These are phyloP conservation scores for Parastagonospora avenae DNA, from an alignment of 2,329 filamentous ascomycete species.

Conservation along the genomic window DNA sequence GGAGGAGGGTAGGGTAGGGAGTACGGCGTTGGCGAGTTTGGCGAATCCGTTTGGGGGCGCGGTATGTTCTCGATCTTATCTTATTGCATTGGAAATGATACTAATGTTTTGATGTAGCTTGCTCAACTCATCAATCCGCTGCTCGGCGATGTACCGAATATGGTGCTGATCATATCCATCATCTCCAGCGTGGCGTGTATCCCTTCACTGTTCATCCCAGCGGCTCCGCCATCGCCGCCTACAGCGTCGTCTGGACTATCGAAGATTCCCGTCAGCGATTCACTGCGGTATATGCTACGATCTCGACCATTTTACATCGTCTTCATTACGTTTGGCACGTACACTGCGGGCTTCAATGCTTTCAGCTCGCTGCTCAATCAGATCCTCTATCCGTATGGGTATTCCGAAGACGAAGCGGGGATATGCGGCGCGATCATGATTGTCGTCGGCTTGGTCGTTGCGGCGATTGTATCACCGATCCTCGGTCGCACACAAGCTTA, in stretches of 20 bases:
- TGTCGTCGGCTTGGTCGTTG: constrained; percentile 78
- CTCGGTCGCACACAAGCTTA: constrained; percentile 86
- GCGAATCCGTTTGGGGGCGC: constrained; percentile 92
- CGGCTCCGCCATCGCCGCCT: constrained; percentile 75
- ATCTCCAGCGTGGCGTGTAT: constrained; percentile 74
- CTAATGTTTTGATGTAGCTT: constrained; percentile 32
- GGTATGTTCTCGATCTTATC: constrained; percentile 48
- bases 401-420: constrained; percentile 81
- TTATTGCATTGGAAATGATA: not conserved
- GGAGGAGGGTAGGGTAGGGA: constrained; percentile 78
- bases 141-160: constrained; percentile 74
- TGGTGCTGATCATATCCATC: constrained; percentile 84
- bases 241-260: constrained; percentile 67
- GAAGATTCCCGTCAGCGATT: constrained; percentile 58
- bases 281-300: constrained; percentile 54
- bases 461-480: constrained; percentile 79
- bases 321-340: constrained; percentile 78
- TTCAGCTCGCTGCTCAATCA: constrained; percentile 88
- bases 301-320: constrained; percentile 81
- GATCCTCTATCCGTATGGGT: constrained; percentile 84
- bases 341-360: constrained; percentile 93
- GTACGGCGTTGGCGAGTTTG: constrained; percentile 82
- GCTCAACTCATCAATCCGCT: constrained; percentile 86
- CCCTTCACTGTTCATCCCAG: constrained; percentile 82
- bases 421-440: constrained; percentile 91